phyloP scores from a whole-genome alignment of 345 rosid species.

The Lepidium aucheri region DNA sequence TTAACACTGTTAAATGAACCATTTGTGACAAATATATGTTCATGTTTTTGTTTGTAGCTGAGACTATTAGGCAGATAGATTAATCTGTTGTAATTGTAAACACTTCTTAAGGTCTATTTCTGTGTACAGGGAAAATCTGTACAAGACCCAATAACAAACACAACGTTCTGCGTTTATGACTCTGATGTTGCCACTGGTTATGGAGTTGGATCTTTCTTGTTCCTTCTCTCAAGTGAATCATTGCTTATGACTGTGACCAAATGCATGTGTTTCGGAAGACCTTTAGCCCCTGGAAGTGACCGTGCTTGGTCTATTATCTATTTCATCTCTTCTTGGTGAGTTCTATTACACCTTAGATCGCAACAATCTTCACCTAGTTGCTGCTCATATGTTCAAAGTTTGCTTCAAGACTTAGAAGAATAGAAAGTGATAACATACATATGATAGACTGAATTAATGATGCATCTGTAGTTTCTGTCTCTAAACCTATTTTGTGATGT shows the following conservation, averaged over 20 bases:
- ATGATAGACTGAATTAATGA: background rate
- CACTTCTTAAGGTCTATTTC: background rate
- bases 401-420: background rate
- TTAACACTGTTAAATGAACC: background rate
- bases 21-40: background rate
- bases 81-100: background rate
- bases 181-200: conserved; percentile 96
- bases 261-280: conserved; percentile 96
- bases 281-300: conserved; percentile 66
- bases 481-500: background rate
- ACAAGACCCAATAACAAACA: conserved; percentile 36
- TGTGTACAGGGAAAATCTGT: conserved; percentile 47
- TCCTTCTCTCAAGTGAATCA: conserved; percentile 84
- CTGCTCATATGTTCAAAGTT: background rate
- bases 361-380: too few relatives aligned
- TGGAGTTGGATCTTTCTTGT: conserved; percentile 88
- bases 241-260: conserved; percentile 84
- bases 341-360: background rate
- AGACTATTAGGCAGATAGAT: background rate
- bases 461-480: background rate
- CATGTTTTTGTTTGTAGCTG: background rate
- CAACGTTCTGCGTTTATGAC: conserved; percentile 67
- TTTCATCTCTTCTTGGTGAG: conserved; percentile 76
- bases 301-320: conserved; percentile 96
- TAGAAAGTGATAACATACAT: background rate